phyloP scores from a whole-genome alignment of 2,329 filamentous ascomycete species.

The Phialophora verrucosa region DNA sequence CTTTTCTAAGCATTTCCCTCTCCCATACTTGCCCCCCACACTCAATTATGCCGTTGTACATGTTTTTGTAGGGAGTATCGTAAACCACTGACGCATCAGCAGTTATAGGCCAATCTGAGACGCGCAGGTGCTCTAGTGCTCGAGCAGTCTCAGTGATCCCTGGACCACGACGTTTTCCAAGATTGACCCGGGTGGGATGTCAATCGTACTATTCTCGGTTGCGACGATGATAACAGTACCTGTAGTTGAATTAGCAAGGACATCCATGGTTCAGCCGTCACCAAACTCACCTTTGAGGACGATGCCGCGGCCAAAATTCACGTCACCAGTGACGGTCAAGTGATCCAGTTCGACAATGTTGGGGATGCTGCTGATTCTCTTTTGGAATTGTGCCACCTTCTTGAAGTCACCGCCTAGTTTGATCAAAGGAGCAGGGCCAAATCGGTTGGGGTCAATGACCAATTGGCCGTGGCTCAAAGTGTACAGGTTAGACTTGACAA shows the following conservation, averaged over 20 bases:
- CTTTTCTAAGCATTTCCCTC: not conserved
- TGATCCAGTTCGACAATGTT: slow-evolving; percentile 65
- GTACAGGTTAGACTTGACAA: slow-evolving; percentile 99
- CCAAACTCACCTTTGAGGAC: slow-evolving; percentile 76
- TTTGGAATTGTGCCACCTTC: slow-evolving; percentile 85
- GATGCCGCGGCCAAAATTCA: slow-evolving; percentile 94
- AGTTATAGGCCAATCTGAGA: not conserved
- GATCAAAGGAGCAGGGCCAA: slow-evolving; percentile 95
- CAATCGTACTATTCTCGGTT: slow-evolving; percentile 96
- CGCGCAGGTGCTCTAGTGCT: slow-evolving; percentile 59
- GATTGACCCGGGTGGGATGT: slow-evolving; percentile 94
- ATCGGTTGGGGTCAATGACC: slow-evolving; percentile 93
- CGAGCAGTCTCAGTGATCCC: slow-evolving; percentile 80
- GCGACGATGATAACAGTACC: slow-evolving; percentile 96
- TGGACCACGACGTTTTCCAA: slow-evolving; percentile 99
- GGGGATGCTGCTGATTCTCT: slow-evolving; percentile 57
- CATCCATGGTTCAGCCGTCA: not conserved
- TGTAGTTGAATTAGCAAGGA: slow-evolving; percentile 31
- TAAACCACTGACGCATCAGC: not conserved
- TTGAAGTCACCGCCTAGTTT: slow-evolving; percentile 99
- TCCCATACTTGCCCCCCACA: not conserved
- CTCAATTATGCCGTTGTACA: slow-evolving; percentile 2
- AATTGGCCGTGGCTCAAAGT: slow-evolving; percentile 98
- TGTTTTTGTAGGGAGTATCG: not conserved
- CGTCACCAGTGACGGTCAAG: slow-evolving; percentile 94